Evolutionary conservation across 2,329 filamentous ascomycete genomes (phyloP).

Genomic region (Colletotrichum aenigma): DNA sequence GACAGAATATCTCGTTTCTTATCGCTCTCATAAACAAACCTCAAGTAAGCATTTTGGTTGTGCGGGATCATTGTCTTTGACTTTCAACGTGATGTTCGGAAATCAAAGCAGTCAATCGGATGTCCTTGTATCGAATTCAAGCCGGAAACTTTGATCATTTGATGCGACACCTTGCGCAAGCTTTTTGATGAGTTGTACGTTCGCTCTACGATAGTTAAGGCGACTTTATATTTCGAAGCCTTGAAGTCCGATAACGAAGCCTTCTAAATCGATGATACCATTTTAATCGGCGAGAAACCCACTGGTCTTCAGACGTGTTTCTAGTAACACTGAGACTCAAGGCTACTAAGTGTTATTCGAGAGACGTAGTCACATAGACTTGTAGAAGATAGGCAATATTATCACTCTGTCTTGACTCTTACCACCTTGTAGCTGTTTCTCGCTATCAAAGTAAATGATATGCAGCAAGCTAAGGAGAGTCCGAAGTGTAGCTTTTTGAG

Average conservation of each 20-base stretch:
- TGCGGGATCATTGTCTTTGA: too few relatives aligned
- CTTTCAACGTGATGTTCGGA: background rate
- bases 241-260: background rate
- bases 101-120: background rate
- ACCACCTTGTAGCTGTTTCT: background rate
- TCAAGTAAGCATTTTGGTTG: too few relatives aligned
- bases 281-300: background rate
- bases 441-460: fast-evolving
- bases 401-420: too few relatives aligned
- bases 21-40: too few relatives aligned
- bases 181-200: background rate
- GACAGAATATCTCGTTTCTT: background rate
- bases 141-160: background rate
- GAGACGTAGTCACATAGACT: background rate
- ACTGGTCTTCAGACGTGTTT: background rate
- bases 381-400: background rate
- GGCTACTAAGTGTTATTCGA: background rate
- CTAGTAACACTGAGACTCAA: background rate
- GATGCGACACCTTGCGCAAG: background rate
- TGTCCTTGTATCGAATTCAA: background rate
- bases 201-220: background rate
- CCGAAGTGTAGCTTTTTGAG: background rate
- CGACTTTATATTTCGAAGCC: background rate
- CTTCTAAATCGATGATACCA: background rate
- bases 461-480: background rate